Percentiles rank a stretch among this genome's conserved stretches.
phyloP scores from a whole-genome alignment of 345 rosid genomes.

The Kernera saxatilis region DNA sequence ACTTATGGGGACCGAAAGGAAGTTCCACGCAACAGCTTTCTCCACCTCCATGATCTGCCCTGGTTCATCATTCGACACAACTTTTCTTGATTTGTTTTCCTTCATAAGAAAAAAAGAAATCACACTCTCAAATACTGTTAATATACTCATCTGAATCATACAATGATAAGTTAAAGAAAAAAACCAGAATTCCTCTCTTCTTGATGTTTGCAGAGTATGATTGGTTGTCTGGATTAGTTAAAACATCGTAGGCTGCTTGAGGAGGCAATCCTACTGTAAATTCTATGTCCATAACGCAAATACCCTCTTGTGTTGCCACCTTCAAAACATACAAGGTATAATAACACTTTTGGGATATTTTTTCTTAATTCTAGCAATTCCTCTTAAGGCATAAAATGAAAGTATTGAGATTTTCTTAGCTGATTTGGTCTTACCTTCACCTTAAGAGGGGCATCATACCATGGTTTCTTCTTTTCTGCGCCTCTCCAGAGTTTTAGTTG shows the following conservation, averaged over 20 bases:
- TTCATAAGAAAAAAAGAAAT: background rate
- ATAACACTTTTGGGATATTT: background rate
- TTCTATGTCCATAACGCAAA: background rate
- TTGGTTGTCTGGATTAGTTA: slow-evolving; percentile 60
- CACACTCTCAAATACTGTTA: background rate
- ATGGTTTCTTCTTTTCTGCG: slow-evolving; percentile 36
- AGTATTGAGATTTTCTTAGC: background rate
- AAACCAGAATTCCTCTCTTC: slow-evolving; percentile 22
- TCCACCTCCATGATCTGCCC: slow-evolving; percentile 64
- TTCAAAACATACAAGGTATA: background rate
- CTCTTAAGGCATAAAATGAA: too few species aligned
- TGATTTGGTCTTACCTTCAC: slow-evolving; percentile 38
- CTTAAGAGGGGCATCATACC: slow-evolving; percentile 49
- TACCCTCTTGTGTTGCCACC: background rate
- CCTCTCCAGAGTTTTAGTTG: slow-evolving; percentile 54
- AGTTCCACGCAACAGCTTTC: slow-evolving; percentile 68
- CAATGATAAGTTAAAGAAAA: background rate
- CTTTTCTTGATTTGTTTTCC: slow-evolving; percentile 63
- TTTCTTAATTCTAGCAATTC: background rate
- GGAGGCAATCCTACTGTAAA: slow-evolving; percentile 32
- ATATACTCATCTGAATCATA: background rate
- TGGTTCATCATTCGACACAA: slow-evolving; percentile 38
- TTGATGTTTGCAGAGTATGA: slow-evolving; percentile 67
- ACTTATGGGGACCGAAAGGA: slow-evolving; percentile 65
- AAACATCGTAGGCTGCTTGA: slow-evolving; percentile 57